phyloP scores from a whole-genome alignment of 169 alveolate species.

The Theileria orientalis region DNA sequence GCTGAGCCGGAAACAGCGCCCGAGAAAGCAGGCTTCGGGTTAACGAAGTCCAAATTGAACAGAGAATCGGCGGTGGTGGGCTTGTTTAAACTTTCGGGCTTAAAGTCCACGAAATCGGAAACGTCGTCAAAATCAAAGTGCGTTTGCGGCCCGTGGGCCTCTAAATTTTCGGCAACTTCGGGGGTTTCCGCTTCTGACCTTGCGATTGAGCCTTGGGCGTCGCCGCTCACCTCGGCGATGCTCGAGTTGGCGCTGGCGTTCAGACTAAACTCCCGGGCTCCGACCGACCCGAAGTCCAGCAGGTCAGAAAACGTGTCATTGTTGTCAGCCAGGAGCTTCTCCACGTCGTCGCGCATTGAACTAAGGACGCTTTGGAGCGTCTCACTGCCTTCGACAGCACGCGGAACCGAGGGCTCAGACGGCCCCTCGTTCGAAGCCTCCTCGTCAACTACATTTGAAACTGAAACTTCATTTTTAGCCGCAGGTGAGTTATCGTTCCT shows the following conservation, averaged over 20 bases:
- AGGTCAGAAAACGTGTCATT: background rate
- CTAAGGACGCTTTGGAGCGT: background rate
- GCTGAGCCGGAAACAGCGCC: background rate
- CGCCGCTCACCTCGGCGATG: too few species aligned
- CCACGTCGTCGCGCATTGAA: constrained; percentile 5
- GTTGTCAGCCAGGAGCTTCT: background rate
- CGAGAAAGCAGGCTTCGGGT: background rate
- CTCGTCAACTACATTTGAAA: background rate
- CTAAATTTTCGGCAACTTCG: background rate
- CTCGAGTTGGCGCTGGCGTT: too few species aligned
- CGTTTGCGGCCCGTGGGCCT: background rate
- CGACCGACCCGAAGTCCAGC: background rate
- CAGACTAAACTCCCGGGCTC: too few species aligned
- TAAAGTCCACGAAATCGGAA: background rate
- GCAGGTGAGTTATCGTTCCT: background rate
- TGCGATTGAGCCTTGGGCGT: too few species aligned
- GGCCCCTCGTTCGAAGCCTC: background rate
- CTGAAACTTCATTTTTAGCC: constrained; percentile 3
- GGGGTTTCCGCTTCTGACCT: too few species aligned
- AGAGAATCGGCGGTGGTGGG: background rate
- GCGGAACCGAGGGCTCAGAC: background rate
- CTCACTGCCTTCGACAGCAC: background rate
- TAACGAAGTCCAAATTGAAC: constrained; percentile 5
- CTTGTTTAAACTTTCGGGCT: background rate
- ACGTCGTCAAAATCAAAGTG: background rate